phyloP scores from a whole-genome alignment of 1,284 basidiomycete species.

The Boletus sp. region DNA sequence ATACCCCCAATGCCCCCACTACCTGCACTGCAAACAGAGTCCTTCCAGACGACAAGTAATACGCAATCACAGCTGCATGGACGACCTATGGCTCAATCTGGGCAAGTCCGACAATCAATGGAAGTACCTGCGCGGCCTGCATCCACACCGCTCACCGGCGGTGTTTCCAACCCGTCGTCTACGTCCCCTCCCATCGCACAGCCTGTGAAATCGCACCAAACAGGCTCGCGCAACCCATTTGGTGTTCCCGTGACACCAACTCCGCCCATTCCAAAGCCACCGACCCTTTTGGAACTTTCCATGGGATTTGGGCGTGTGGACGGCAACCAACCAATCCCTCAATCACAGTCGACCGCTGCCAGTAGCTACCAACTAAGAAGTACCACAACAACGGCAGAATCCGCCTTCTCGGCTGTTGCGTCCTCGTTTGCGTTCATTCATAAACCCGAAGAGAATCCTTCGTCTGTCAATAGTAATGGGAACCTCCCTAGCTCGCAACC shows the following conservation, averaged over 20 bases:
- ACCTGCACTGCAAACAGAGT: slow-evolving; percentile 8
- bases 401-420: slow-evolving; percentile 62
- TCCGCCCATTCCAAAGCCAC: slow-evolving; percentile 70
- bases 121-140: slow-evolving; percentile 54
- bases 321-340: slow-evolving; percentile 29
- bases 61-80: slow-evolving; percentile 11
- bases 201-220: slow-evolving; percentile 83
- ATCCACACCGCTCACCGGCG: slow-evolving; percentile 58
- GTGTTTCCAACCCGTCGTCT: slow-evolving; percentile 29
- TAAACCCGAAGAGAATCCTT: slow-evolving; percentile 30
- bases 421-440: slow-evolving; percentile 58
- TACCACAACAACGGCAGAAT: slow-evolving; percentile 26
- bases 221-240: slow-evolving; percentile 94
- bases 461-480: slow-evolving; percentile 2
- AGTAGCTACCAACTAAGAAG: slow-evolving; percentile 2
- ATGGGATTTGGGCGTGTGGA: slow-evolving; percentile 40
- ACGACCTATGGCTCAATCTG: background rate
- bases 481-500: slow-evolving; percentile 17
- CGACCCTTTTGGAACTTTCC: slow-evolving; percentile 79
- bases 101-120: slow-evolving; percentile 9
- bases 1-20: slow-evolving; percentile 14
- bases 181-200: slow-evolving; percentile 45
- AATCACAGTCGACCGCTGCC: slow-evolving; percentile 26
- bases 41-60: slow-evolving; percentile 13
- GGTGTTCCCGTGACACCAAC: slow-evolving; percentile 68